Conservation (phyloP, 495 filamentous ascomycete species). For the Neurospora africana region DNA sequence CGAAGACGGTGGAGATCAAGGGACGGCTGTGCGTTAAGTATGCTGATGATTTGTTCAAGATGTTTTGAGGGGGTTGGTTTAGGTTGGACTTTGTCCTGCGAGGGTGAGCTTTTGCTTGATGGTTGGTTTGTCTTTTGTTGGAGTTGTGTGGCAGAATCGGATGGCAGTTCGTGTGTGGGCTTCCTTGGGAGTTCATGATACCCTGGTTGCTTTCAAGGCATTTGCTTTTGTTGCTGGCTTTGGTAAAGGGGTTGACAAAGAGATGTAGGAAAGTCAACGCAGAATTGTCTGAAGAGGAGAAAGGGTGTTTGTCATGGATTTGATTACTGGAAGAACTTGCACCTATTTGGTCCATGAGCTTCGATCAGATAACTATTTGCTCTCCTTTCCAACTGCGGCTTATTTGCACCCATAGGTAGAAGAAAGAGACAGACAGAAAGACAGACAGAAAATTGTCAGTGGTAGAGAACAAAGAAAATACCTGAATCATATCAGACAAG, state of each 20-base stretch:
- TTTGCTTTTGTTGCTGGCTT: background rate
- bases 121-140: background rate
- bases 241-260: background rate
- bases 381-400: background rate
- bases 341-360: background rate
- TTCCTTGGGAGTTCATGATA: background rate
- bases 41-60: slow-evolving; percentile 17
- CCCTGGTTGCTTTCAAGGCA: background rate
- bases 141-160: background rate
- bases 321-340: background rate
- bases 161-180: background rate
- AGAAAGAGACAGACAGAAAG: no score
- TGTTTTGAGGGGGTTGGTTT: background rate
- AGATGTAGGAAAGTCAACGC: background rate
- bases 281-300: background rate
- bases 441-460: background rate
- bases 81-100: background rate
- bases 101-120: background rate
- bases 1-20: slow-evolving; percentile 8
- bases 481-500: no score
- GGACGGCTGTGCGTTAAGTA: slow-evolving; percentile 15
- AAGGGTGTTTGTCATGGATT: background rate
- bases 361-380: background rate
- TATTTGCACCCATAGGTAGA: background rate
- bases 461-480: background rate